A percentile compares a stretch with the other conserved stretches of the same genome.
phyloP scores from a whole-genome alignment of 2,329 filamentous ascomycete species.

The Aspergillus brasiliensis region DNA sequence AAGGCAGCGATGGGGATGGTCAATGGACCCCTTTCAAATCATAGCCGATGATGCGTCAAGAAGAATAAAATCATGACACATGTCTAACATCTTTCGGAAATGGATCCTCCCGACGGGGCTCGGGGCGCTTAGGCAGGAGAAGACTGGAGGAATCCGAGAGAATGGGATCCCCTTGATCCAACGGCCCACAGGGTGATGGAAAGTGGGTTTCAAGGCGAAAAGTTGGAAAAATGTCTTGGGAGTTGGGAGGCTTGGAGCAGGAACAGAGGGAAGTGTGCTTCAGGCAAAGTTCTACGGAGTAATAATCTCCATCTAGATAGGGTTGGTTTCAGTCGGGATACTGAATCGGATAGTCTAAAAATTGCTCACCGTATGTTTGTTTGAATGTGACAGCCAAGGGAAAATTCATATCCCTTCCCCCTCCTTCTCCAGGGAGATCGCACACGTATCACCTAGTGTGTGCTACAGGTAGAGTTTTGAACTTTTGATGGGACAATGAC shows the following conservation, averaged over 20 bases:
- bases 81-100: not conserved
- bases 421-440: not conserved
- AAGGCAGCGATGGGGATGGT: not conserved
- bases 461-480: slow-evolving; percentile 3
- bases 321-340: slow-evolving; percentile 2
- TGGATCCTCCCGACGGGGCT: slow-evolving; percentile 4
- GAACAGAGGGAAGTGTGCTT: not conserved
- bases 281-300: too few relatives aligned
- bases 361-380: slow-evolving; percentile 7
- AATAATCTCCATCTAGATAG: not conserved
- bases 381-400: not conserved
- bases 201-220: not conserved
- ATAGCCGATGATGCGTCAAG: not conserved
- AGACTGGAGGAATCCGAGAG: slow-evolving; percentile 4
- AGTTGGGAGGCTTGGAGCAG: too few relatives aligned
- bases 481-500: not conserved
- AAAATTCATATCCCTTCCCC: not conserved
- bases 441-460: slow-evolving; percentile 5
- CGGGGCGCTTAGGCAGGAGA: not conserved
- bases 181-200: slow-evolving; percentile 5
- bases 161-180: not conserved
- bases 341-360: not conserved
- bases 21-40: not conserved
- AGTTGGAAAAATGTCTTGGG: not conserved
- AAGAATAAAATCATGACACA: not conserved